phyloP scores from a whole-genome alignment of 1,139 yeast genomes.

The Saccharomyces hybrid region DNA sequence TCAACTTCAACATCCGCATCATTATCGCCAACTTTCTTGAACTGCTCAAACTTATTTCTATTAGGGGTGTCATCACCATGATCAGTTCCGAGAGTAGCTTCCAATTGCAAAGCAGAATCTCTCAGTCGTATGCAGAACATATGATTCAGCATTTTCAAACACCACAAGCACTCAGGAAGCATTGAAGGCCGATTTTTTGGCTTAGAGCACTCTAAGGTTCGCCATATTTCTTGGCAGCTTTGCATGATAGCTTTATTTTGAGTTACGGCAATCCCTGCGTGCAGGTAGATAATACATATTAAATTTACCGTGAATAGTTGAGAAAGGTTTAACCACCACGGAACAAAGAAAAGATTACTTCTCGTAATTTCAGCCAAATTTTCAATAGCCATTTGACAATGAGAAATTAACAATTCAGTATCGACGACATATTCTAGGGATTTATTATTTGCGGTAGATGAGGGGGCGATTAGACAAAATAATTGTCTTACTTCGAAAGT shows the following conservation, averaged over 20 bases:
- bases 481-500: constrained; percentile 23
- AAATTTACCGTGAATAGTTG: constrained; percentile 43
- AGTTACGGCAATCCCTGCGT: constrained; percentile 32
- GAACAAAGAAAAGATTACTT: constrained; percentile 36
- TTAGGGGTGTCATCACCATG: constrained; percentile 53
- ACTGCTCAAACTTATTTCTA: constrained; percentile 40
- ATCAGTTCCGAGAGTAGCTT: constrained; percentile 41
- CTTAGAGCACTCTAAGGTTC: constrained; percentile 12
- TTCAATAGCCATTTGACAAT: constrained; percentile 36
- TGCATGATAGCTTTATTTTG: constrained; percentile 20
- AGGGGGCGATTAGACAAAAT: constrained; percentile 13
- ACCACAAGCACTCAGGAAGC: constrained; percentile 62
- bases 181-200: constrained; percentile 33
- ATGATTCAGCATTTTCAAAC: constrained; percentile 48
- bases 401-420: constrained; percentile 33
- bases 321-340: constrained; percentile 50
- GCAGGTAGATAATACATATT: constrained; percentile 39
- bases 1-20: not conserved
- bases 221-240: constrained; percentile 25
- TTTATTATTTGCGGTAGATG: not conserved
- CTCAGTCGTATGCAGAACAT: constrained; percentile 41
- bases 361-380: constrained; percentile 34
- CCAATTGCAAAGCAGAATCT: constrained; percentile 36
- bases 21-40: constrained; percentile 34
- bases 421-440: constrained; percentile 35